Evolutionary conservation across 2,329 filamentous ascomycete genomes (phyloP).

Genomic region (Diaporthe sp.): DNA sequence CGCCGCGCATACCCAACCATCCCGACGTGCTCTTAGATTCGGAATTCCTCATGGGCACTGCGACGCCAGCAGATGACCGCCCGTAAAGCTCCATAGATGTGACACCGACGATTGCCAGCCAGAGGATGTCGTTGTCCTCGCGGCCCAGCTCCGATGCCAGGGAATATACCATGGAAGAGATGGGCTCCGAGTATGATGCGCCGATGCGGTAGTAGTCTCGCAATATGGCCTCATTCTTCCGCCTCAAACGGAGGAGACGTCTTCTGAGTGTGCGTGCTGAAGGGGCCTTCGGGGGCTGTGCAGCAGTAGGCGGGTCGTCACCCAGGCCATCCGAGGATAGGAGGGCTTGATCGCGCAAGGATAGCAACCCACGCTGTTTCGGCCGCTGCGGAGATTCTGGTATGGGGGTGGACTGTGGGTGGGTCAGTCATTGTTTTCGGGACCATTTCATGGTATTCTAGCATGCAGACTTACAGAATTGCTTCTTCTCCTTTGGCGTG

Average conservation of each 20-base stretch:
- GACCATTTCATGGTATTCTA: background rate
- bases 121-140: constrained; percentile 96
- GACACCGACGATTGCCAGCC: constrained; percentile 94
- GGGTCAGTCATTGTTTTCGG: constrained; percentile 53
- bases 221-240: constrained; percentile 81
- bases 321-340: constrained; percentile 61
- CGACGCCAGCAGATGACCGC: constrained; percentile 83
- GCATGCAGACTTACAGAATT: constrained; percentile 78
- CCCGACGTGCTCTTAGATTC: constrained; percentile 72
- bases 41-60: constrained; percentile 68
- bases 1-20: constrained; percentile 86
- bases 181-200: constrained; percentile 92
- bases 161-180: constrained; percentile 94
- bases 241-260: constrained; percentile 79
- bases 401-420: constrained; percentile 73
- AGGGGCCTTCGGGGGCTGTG: constrained; percentile 70
- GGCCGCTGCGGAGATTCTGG: constrained; percentile 73
- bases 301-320: constrained; percentile 68
- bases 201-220: constrained; percentile 88
- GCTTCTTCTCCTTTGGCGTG: constrained; percentile 84
- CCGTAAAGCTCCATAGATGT: constrained; percentile 95
- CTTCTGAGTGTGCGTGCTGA: constrained; percentile 80
- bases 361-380: constrained; percentile 70
- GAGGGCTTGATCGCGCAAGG: constrained; percentile 61
- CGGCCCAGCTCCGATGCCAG: constrained; percentile 94